Base-by-base conservation (phyloP, 2,329 filamentous ascomycete genomes). In the Cladosporium sp. region DNA sequence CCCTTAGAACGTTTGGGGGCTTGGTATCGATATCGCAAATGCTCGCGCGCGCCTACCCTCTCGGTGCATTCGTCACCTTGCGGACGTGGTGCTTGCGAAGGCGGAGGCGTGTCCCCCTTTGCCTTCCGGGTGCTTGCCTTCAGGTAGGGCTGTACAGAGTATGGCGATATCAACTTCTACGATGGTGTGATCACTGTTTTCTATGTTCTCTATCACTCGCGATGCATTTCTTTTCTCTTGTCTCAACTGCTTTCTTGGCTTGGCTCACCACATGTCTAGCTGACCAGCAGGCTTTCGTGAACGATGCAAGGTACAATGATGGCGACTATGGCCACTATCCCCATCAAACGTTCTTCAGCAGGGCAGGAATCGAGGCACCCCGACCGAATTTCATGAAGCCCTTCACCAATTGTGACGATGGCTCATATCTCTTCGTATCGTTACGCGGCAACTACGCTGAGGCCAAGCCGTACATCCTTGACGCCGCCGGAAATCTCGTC, bases 291-390 rank as follows among this genome's bases (percentile, higher is more conserved):
- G 64, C 69, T 11, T 74, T 71, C 60, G 65, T 67, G 49, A 63
- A 67, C 55, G 68, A 71, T 54, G 66, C 63, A 2, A 64, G 69
- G 10, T 80, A 76, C 68, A 78, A 80, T 64, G 60, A 70, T n/a
- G 74, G 73, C 14, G 69, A 69, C 2, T 78, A 76, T 64, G 78
- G 78, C 26, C 52, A 71, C 15, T 79, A 78, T 68, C 78, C 78
- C 15, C 71, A 73, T 14, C 73, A 77, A 34, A 71, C 70, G 1
- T 80, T 76, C 67, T 71, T 70, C n/a, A 77, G 78, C 10, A 73
- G 73, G 4, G 69, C 74, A 11, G 49, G 49, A 3, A 61, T 76
- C 18, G 71, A 76, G 49, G 75, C 76, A 2, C 80, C 81, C 14
- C 41, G 68, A 8, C 60, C 74, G 34, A 75, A 75, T 44, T 70